A percentile compares a stretch with the other conserved stretches of the same genome.
phyloP scores from a whole-genome alignment of 169 alveolate species.

The Babesia ovis region DNA sequence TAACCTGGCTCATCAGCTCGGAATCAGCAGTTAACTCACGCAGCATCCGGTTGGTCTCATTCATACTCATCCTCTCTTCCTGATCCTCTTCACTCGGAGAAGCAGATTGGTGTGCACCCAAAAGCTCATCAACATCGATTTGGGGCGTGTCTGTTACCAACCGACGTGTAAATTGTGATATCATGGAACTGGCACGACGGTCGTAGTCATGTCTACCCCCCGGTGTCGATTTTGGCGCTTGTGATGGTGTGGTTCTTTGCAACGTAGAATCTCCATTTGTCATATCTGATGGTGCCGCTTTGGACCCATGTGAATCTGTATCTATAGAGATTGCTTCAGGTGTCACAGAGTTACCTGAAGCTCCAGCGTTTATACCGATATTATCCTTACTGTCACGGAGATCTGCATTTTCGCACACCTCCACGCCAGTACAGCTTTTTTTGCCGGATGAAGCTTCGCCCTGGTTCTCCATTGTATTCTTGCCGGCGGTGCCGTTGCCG shows the following conservation, averaged over 20 bases:
- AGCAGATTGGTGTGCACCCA: slow-evolving; percentile 8
- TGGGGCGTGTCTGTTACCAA: slow-evolving; percentile 11
- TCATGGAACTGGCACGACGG: background rate
- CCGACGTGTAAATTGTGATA: background rate
- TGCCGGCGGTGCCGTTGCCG: slow-evolving; percentile 7
- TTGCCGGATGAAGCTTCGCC: background rate
- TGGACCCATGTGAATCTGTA: background rate
- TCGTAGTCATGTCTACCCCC: background rate
- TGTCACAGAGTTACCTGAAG: background rate
- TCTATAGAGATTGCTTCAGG: background rate
- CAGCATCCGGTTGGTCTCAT: slow-evolving; percentile 70
- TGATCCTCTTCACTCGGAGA: slow-evolving; percentile 2
- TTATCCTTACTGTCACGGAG: background rate
- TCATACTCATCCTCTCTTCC: slow-evolving; percentile 22
- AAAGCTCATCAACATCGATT: slow-evolving; percentile 8
- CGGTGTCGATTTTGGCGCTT: too few species aligned
- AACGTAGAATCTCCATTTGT: too few species aligned
- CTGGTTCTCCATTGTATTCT: background rate
- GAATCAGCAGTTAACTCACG: slow-evolving; percentile 71
- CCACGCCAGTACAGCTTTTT: slow-evolving; percentile 1
- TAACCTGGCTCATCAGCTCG: slow-evolving; percentile 72
- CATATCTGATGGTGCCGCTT: background rate
- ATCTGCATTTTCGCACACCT: background rate
- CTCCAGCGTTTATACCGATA: background rate
- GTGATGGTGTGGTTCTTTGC: too few species aligned